A percentile compares a stretch with the other conserved stretches of the same genome.
These are phyloP conservation scores for Rosellinia necatrix DNA, from an alignment of 2,329 filamentous ascomycete genomes.

Conservation along the genomic window DNA sequence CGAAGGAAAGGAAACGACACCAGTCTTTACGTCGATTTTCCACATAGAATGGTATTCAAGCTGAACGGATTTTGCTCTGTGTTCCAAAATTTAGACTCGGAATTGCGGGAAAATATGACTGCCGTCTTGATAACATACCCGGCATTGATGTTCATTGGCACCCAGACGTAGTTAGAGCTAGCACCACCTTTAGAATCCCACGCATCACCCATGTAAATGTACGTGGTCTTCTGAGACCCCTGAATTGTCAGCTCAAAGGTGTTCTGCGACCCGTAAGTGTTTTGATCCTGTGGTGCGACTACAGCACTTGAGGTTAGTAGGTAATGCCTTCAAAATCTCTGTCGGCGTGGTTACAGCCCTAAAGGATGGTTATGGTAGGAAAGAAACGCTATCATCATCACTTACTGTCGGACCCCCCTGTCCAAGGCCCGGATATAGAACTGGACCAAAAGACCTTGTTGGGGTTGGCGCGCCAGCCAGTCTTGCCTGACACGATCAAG, in stretches of 20 bases:
- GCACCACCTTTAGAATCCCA: constrained; percentile 44
- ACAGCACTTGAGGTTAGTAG: background rate
- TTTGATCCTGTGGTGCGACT: constrained; percentile 41
- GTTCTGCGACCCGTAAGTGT: constrained; percentile 46
- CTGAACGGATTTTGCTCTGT: constrained; percentile 39
- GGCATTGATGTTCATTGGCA: constrained; percentile 44
- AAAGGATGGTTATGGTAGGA: too few species aligned
- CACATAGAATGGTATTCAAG: constrained; percentile 48
- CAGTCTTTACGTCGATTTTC: constrained; percentile 46
- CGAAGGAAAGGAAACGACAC: constrained; percentile 41
- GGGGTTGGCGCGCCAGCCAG: constrained; percentile 43
- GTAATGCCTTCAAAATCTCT: too few species aligned
- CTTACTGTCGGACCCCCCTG: constrained; percentile 39
- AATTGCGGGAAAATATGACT: too few species aligned
- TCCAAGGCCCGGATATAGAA: constrained; percentile 42
- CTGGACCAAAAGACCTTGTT: constrained; percentile 45
- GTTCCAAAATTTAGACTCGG: too few species aligned
- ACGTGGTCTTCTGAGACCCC: constrained; percentile 41
- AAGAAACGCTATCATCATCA: background rate
- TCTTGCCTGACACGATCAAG: constrained; percentile 45
- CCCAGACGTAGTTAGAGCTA: constrained; percentile 46
- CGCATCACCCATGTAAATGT: constrained; percentile 46
- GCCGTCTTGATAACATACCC: constrained; percentile 31
- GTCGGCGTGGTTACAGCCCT: too few species aligned
- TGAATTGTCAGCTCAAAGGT: constrained; percentile 44